Percentiles rank a stretch among this genome's conserved stretches.
These are phyloP conservation scores for Hymenoscyphus linearis DNA, from an alignment of 2,329 filamentous ascomycete species.

Conservation along the genomic window DNA sequence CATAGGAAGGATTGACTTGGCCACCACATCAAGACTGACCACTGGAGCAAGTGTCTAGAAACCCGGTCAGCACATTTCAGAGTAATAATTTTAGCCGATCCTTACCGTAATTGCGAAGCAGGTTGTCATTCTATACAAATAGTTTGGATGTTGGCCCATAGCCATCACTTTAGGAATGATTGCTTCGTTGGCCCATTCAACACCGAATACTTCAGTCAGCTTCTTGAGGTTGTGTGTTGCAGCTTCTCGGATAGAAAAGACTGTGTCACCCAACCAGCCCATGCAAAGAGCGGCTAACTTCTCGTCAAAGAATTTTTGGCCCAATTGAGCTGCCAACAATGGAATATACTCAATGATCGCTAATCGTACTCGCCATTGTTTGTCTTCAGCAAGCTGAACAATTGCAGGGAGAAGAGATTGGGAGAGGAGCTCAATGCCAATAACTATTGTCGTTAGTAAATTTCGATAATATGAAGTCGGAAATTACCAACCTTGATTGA, in stretches of 20 bases:
- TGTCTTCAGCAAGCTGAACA: slow-evolving; percentile 95
- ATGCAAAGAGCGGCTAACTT: slow-evolving; percentile 94
- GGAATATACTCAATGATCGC: slow-evolving; percentile 99
- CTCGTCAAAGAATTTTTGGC: slow-evolving; percentile 97
- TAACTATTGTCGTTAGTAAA: slow-evolving; percentile 53
- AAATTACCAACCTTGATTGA: slow-evolving; percentile 72
- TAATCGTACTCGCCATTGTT: slow-evolving; percentile 96
- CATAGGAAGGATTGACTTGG: slow-evolving; percentile 90
- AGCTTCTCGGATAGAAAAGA: slow-evolving; percentile 97
- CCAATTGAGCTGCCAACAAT: slow-evolving; percentile 87
- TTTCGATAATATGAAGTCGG: not conserved
- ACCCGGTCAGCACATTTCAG: slow-evolving; percentile 25
- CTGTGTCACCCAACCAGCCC: slow-evolving; percentile 96
- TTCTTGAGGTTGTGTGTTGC: slow-evolving; percentile 98
- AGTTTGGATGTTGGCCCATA: slow-evolving; percentile 98
- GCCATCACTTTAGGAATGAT: slow-evolving; percentile 98
- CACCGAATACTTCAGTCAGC: slow-evolving; percentile 95
- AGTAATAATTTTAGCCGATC: slow-evolving; percentile 22
- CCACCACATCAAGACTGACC: slow-evolving; percentile 88
- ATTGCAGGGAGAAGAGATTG: slow-evolving; percentile 96
- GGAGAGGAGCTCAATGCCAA: slow-evolving; percentile 93
- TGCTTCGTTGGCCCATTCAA: slow-evolving; percentile 93
- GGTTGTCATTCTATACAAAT: slow-evolving; percentile 99
- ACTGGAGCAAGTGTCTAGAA: slow-evolving; percentile 84
- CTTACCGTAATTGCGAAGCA: slow-evolving; percentile 97